Evolutionary conservation across 148 eudicot species (phyloP).

Genomic region (Nepenthes gracilis): DNA sequence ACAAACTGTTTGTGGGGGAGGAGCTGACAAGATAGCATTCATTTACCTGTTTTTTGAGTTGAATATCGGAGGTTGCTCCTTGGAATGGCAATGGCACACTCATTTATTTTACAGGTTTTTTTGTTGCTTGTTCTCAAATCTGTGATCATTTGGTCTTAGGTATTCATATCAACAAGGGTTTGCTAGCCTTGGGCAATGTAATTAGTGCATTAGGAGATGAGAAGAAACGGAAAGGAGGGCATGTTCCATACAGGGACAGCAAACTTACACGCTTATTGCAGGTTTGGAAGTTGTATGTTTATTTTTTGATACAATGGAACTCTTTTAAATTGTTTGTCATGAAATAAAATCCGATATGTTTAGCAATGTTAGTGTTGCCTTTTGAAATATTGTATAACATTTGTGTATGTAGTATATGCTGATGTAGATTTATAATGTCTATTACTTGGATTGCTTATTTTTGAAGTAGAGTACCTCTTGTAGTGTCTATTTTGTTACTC

Average conservation of each 20-base stretch:
- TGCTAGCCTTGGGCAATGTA: slow-evolving; percentile 89
- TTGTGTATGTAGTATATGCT: no score
- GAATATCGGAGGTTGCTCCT: not conserved
- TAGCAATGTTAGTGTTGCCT: no score
- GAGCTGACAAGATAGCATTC: not conserved
- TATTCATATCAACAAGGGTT: slow-evolving; percentile 91
- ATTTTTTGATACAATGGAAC: no score
- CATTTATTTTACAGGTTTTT: not conserved
- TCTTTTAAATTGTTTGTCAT: no score
- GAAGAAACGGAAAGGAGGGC: slow-evolving; percentile 92
- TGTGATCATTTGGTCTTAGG: slow-evolving; percentile 24
- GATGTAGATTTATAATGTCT: no score
- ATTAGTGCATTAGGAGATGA: slow-evolving; percentile 98
- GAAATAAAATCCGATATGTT: no score
- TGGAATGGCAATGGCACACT: not conserved
- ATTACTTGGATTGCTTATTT: no score
- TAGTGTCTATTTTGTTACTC: no score
- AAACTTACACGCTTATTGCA: slow-evolving; percentile 88
- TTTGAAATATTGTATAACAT: no score
- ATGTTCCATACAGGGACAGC: slow-evolving; percentile 96
- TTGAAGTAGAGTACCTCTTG: no score
- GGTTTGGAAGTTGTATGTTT: slow-evolving; percentile 16
- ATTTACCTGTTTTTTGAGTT: not conserved
- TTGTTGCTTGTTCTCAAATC: not conserved
- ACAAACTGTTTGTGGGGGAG: not conserved